These are phyloP conservation scores for Fraxinus ornus DNA, from an alignment of 305 asterid genomes.

Conservation along the genomic window DNA sequence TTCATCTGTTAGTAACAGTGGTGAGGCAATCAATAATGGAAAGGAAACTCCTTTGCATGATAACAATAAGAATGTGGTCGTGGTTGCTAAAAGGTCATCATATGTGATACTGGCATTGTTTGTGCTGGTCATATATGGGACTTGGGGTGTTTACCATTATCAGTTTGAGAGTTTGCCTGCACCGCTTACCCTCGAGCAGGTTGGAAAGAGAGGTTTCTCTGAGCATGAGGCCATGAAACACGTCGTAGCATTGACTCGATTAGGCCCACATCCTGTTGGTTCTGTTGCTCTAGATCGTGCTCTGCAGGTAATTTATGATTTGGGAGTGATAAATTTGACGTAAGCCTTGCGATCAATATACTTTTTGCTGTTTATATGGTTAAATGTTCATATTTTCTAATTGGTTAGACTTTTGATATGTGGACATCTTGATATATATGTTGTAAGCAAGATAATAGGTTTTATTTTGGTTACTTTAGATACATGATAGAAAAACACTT, in stretches of 20 bases:
- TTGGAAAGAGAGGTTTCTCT: conserved; percentile 92
- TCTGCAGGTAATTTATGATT: conserved; percentile 50
- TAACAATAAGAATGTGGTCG: conserved; percentile 32
- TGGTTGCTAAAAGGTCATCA: conserved; percentile 65
- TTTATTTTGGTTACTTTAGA: not conserved
- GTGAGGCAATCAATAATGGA: conserved; percentile 26
- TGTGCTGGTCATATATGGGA: conserved; percentile 58
- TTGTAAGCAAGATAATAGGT: not conserved
- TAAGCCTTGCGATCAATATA: not conserved
- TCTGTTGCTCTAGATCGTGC: conserved; percentile 72
- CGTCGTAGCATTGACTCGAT: conserved; percentile 59
- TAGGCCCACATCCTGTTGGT: conserved; percentile 94
- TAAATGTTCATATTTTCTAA: not conserved
- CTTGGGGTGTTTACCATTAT: conserved; percentile 73
- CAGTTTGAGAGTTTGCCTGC: conserved; percentile 68
- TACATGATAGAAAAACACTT: not conserved
- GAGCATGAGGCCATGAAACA: conserved; percentile 86
- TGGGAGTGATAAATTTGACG: not conserved
- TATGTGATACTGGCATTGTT: conserved; percentile 61
- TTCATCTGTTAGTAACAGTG: conserved; percentile 15
- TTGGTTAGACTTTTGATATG: not conserved
- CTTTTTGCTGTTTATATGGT: not conserved
- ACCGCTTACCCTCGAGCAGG: conserved; percentile 58
- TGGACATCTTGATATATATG: conserved; percentile 13
- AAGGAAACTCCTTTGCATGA: conserved; percentile 11